A percentile compares a stretch with the other conserved stretches of the same genome.
phyloP scores from a whole-genome alignment of 1,284 basidiomycete genomes.

The Naganishia sp. region DNA sequence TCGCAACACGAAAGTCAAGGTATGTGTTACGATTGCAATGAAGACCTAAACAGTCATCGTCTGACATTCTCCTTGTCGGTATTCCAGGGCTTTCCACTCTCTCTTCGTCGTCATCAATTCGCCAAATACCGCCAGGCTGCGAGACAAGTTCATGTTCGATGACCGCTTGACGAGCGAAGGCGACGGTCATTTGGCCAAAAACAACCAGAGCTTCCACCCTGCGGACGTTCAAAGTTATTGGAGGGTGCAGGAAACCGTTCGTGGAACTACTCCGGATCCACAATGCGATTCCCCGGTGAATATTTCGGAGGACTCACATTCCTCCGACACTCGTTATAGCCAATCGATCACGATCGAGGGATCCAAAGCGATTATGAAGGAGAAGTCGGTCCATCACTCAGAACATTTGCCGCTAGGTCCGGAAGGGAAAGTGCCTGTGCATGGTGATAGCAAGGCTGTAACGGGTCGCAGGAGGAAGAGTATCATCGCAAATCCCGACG shows the following conservation, averaged over 20 bases:
- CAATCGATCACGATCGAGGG: not conserved
- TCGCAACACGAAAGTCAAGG: no score
- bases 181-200: constrained; percentile 6
- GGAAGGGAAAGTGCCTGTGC: no score
- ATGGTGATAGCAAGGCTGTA: not conserved
- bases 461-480: constrained; percentile 11
- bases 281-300: not conserved
- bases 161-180: constrained; percentile 25
- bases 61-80: not conserved
- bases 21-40: no score
- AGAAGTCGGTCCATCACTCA: no score
- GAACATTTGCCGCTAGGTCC: no score
- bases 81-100: not conserved
- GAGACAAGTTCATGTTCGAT: constrained; percentile 25
- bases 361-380: not conserved
- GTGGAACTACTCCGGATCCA: not conserved
- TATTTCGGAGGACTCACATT: not conserved
- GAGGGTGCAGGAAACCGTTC: no score
- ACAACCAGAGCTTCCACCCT: not conserved
- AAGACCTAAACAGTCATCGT: no score
- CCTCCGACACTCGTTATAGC: not conserved
- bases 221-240: no score
- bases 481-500: not conserved
- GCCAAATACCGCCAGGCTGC: not conserved
- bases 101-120: constrained; percentile 2